Conservation (phyloP, 108 stramenopile genomes). For the Skeletonema costatum region DNA sequence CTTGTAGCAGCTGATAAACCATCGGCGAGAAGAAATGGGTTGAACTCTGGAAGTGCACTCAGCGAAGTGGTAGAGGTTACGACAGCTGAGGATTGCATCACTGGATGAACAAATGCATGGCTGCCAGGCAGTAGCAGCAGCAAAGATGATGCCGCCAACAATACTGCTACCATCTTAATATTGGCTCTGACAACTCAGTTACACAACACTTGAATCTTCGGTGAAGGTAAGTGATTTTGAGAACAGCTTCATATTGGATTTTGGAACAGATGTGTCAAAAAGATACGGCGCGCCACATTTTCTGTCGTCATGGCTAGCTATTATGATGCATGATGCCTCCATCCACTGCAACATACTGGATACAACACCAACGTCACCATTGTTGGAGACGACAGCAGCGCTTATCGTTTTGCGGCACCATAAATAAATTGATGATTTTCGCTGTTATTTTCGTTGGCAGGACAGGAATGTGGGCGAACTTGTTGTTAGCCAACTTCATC, state of each 20-base stretch:
- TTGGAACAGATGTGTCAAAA: not conserved
- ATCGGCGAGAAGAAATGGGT: slow-evolving; percentile 29
- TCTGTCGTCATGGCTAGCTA: too few relatives aligned
- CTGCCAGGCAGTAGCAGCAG: not conserved
- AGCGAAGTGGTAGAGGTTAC: not conserved
- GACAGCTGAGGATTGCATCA: not conserved
- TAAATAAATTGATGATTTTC: not conserved
- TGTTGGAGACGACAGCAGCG: too few relatives aligned
- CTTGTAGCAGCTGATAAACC: slow-evolving; percentile 39
- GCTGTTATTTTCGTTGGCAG: not conserved
- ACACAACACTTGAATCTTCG: too few relatives aligned
- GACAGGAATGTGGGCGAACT: not conserved
- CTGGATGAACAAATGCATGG: slow-evolving; percentile 24
- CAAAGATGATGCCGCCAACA: not conserved
- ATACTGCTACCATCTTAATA: not conserved
- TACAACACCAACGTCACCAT: too few relatives aligned
- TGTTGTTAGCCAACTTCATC: not conserved
- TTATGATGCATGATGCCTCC: too few relatives aligned
- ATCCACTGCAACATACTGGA: too few relatives aligned
- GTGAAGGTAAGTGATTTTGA: too few relatives aligned
- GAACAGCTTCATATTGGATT: too few relatives aligned
- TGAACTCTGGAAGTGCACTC: slow-evolving; percentile 3
- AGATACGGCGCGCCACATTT: not conserved
- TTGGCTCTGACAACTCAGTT: not conserved
- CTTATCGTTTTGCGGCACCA: too few relatives aligned